Percentiles rank a stretch among this genome's conserved stretches.
These are phyloP conservation scores for Cryptosporidium viatorum DNA, from an alignment of 169 alveolate genomes.

Conservation along the genomic window DNA sequence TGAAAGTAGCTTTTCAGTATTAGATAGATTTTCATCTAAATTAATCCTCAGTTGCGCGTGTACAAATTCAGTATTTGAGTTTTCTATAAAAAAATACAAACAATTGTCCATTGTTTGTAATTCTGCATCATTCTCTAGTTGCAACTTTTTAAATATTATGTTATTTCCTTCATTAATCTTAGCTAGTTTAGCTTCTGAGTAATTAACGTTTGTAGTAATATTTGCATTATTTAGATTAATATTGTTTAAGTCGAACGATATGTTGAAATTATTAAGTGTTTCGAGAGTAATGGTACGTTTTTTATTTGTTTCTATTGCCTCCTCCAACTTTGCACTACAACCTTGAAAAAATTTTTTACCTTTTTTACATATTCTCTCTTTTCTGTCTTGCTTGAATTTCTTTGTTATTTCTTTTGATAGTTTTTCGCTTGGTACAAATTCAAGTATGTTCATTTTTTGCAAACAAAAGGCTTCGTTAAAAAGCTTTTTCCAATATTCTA, in stretches of 20 bases:
- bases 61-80: constrained; percentile 48
- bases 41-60: constrained; percentile 41
- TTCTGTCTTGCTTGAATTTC: constrained; percentile 5
- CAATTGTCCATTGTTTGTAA: constrained; percentile 7
- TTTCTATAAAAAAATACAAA: constrained; percentile 34
- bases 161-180: constrained; percentile 2
- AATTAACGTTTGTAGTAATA: constrained; percentile 12
- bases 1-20: constrained; percentile 23
- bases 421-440: constrained; percentile 38
- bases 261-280: constrained; percentile 3
- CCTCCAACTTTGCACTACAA: neutral
- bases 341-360: constrained; percentile 2
- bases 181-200: neutral
- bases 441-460: constrained; percentile 35
- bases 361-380: neutral
- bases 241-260: constrained; percentile 10
- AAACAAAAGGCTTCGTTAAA: constrained; percentile 8
- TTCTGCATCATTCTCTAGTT: neutral
- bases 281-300: neutral
- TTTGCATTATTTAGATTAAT: constrained; percentile 17
- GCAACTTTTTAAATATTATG: constrained; percentile 28
- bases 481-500: constrained; percentile 30
- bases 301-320: constrained; percentile 13
- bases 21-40: constrained; percentile 2
- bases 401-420: constrained; percentile 6